Evolutionary conservation across 495 filamentous ascomycete species (phyloP).

Genomic region (Hypoxylon lienhwacheense): DNA sequence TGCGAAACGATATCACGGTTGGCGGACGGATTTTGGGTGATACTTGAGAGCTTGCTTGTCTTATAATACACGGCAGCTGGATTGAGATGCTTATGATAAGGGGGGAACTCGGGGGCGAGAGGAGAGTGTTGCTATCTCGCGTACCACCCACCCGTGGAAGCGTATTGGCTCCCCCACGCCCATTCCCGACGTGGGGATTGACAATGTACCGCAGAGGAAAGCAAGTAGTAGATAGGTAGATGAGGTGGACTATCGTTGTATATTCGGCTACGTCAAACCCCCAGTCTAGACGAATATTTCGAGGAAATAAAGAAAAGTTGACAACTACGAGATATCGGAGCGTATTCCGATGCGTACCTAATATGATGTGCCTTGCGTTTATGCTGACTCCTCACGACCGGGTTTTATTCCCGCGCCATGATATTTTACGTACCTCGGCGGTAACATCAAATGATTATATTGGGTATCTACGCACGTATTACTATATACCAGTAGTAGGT

Average conservation of each 20-base stretch:
- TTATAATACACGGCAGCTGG: conserved; percentile 23
- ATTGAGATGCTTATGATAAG: conserved; percentile 21
- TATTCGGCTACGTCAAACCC: conserved; percentile 13
- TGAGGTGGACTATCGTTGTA: conserved; percentile 14
- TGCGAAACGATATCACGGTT: conserved; percentile 32
- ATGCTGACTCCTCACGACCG: too few relatives aligned
- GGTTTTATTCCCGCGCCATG: too few relatives aligned
- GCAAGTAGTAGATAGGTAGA: conserved; percentile 21
- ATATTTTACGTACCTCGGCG: too few relatives aligned
- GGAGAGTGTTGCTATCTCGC: conserved; percentile 8
- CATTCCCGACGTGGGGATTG: conserved; percentile 6
- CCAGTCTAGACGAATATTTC: conserved; percentile 14
- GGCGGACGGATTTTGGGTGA: conserved; percentile 32
- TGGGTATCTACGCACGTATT: too few relatives aligned
- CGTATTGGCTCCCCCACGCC: conserved; percentile 20
- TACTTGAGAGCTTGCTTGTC: conserved; percentile 27
- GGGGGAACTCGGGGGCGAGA: conserved; percentile 8
- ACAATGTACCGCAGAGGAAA: conserved; percentile 18
- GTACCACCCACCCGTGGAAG: conserved; percentile 12
- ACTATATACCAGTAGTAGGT: too few relatives aligned
- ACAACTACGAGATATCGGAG: conserved; percentile 1
- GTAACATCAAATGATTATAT: too few relatives aligned
- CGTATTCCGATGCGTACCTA: too few relatives aligned
- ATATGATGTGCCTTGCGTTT: too few relatives aligned
- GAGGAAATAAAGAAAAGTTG: conserved; percentile 26